Evolutionary conservation across 2,329 filamentous ascomycete genomes (phyloP), one percentile per base, ranked within the genome.

Genomic region (Dendryphion nanum): DNA sequence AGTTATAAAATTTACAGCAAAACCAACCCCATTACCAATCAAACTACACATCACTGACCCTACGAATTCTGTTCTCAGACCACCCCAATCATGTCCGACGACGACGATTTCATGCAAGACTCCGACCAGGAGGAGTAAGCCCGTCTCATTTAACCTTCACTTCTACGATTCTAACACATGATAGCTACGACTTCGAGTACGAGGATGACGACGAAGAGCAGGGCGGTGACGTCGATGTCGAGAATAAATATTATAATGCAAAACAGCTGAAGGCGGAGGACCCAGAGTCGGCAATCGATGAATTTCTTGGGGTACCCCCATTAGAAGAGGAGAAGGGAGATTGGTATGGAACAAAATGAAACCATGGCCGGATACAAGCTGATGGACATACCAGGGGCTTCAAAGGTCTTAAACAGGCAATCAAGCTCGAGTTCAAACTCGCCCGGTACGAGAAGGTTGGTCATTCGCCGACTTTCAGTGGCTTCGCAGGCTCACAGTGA

Each of bases 181-280:
- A 33, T 42, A 87, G 85, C 57, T 89, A 96, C 63, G 93, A 97
- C 70, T 97, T 97, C 65, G 91, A 97, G 61, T 97, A 96, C 68
- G 91, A 96, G 64, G 93, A 89, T 55, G 89, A 89, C 50, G 89
- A 95, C 40, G 89, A 93, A 33, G 87, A 94, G 30, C 85, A 95
- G 41, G 82, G 79, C 20, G 89, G 84, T 41, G 89, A 96, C 64
- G 86, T 96, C 55, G 89, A 91, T 52, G 94, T 97, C 64, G 93
- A 98, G 67, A 98, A 98, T 75, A 96, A 95, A 72, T 98, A 98
- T 75, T 98, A 97, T 77, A 97, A 96, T 69, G 93, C 93, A 30
- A 98, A 98, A 71, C 91, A 97, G 71, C 83, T 95, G 63, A 98
- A 97, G 74, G 75, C 76, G 30, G 83, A 84, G 46, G 89, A 90